phyloP scores from a whole-genome alignment of 1,284 basidiomycete species.

The Violaceomyces palustris region DNA sequence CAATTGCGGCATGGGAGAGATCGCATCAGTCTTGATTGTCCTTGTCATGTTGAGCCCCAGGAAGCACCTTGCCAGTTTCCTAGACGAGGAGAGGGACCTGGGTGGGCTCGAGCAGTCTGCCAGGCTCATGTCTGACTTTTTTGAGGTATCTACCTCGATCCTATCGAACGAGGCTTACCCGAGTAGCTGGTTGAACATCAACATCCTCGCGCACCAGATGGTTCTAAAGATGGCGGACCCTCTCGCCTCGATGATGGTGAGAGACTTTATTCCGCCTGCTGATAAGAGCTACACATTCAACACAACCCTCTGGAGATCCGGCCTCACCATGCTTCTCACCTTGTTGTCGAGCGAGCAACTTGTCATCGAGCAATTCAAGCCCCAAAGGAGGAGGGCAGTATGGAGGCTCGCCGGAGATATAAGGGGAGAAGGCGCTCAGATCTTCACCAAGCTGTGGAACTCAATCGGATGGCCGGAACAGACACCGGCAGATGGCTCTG shows the following conservation, averaged over 20 bases:
- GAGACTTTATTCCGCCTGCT: slow-evolving; percentile 70
- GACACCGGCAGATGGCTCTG: slow-evolving; percentile 4
- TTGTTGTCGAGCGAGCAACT: slow-evolving; percentile 83
- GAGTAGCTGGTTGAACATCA: slow-evolving; percentile 84
- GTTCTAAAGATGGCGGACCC: slow-evolving; percentile 83
- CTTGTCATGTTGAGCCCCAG: slow-evolving; percentile 73
- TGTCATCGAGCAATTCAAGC: slow-evolving; percentile 87
- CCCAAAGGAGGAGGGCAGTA: slow-evolving; percentile 85
- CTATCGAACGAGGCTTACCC: slow-evolving; percentile 85
- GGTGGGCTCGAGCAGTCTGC: slow-evolving; percentile 57
- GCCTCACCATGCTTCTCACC: slow-evolving; percentile 75
- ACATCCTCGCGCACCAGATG: slow-evolving; percentile 81
- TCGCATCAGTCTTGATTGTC: slow-evolving; percentile 76
- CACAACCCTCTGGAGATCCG: slow-evolving; percentile 72
- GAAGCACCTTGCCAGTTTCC: slow-evolving; percentile 71
- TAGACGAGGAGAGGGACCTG: slow-evolving; percentile 55
- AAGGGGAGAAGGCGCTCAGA: slow-evolving; percentile 82
- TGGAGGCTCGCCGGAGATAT: slow-evolving; percentile 94
- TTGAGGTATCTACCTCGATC: slow-evolving; percentile 76
- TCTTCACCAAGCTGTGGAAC: slow-evolving; percentile 79
- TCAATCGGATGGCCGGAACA: slow-evolving; percentile 58
- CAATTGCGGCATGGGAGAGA: slow-evolving; percentile 78
- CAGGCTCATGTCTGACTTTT: slow-evolving; percentile 68
- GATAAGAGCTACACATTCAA: slow-evolving; percentile 68
- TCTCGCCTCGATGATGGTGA: slow-evolving; percentile 69